Evolutionary conservation across 2,329 filamentous ascomycete species (phyloP).

Genomic region (Bipolaris victoriae): DNA sequence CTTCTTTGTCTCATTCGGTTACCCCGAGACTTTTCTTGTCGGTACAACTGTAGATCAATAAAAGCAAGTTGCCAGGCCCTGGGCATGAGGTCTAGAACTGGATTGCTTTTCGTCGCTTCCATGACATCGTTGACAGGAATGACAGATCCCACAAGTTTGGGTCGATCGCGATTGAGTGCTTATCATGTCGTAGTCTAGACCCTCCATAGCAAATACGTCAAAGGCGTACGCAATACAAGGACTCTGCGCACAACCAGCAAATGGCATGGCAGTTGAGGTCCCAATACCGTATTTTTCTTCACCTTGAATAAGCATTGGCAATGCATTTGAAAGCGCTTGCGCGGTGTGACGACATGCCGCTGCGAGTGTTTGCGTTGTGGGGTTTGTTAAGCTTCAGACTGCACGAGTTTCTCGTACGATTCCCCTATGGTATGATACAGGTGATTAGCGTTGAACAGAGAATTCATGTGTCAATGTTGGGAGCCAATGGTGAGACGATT

Average conservation of each 20-base stretch:
- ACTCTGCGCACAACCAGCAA: neutral
- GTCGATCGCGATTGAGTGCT: neutral
- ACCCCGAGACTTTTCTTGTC: neutral
- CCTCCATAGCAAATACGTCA: neutral
- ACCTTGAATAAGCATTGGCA: neutral
- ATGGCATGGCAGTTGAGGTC: neutral
- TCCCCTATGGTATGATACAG: neutral
- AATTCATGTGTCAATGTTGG: neutral
- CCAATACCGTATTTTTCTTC: neutral
- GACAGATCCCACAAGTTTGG: neutral
- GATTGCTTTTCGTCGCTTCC: conserved; percentile 1
- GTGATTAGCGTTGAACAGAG: neutral
- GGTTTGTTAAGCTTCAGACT: conserved; percentile 2
- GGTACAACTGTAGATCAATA: neutral
- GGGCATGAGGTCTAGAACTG: neutral
- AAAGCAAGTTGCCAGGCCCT: neutral
- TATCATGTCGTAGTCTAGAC: neutral
- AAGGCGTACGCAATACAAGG: neutral
- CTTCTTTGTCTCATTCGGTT: neutral
- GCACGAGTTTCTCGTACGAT: neutral
- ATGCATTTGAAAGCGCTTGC: neutral
- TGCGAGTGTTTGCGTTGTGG: neutral
- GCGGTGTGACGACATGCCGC: conserved; percentile 3
- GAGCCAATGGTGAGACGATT: conserved; percentile 3
- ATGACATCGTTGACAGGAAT: neutral